Conservation (phyloP, 164 flowering plant genomes). For the Vitis riparia region DNA sequence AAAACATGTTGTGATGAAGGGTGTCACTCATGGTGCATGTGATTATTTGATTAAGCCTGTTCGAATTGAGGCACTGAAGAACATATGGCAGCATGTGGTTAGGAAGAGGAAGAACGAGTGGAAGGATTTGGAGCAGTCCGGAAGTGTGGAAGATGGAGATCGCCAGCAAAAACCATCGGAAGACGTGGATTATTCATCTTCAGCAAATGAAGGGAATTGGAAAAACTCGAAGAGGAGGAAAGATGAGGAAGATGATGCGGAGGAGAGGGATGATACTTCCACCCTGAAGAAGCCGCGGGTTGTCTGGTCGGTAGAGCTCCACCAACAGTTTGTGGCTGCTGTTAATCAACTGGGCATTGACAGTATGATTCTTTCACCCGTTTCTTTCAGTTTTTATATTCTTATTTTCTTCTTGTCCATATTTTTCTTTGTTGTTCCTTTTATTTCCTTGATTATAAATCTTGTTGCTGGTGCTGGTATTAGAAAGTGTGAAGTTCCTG, state of each 20-base stretch:
- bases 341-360: constrained; percentile 88
- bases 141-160: constrained; percentile 70
- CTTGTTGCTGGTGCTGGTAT: no score
- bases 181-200: constrained; percentile 73
- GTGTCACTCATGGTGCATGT: constrained; percentile 93
- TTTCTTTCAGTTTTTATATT: not conserved
- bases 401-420: not conserved
- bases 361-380: constrained; percentile 50
- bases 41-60: constrained; percentile 92
- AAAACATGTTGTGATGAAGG: constrained; percentile 81
- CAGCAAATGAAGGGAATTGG: constrained; percentile 79
- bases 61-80: constrained; percentile 80
- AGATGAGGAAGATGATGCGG: constrained; percentile 77
- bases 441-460: not conserved
- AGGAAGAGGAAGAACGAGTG: constrained; percentile 73
- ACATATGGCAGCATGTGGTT: constrained; percentile 97
- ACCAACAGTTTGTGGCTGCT: constrained; percentile 87
- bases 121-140: constrained; percentile 72
- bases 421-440: no score
- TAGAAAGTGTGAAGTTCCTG: no score
- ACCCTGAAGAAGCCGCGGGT: constrained; percentile 85
- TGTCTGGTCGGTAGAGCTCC: constrained; percentile 96
- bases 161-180: constrained; percentile 46
- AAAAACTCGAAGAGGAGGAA: constrained; percentile 66
- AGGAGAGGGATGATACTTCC: constrained; percentile 69